Evolutionary conservation across 2,329 filamentous ascomycete species (phyloP).

Genomic region (Eurotiales sp.): DNA sequence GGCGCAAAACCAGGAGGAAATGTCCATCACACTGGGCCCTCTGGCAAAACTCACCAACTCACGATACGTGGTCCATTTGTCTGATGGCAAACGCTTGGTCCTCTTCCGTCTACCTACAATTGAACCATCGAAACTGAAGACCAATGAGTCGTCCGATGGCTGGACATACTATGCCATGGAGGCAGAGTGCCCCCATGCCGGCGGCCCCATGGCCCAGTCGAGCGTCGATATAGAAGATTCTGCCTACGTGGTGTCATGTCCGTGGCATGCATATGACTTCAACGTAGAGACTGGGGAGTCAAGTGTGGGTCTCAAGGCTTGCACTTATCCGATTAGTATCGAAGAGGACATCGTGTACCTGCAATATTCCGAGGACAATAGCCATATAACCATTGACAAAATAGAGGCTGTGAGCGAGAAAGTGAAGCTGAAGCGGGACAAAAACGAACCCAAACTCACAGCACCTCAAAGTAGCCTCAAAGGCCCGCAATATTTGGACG

Average conservation of each 20-base stretch:
- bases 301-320: constrained; percentile 46
- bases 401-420: constrained; percentile 46
- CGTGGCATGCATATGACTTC: constrained; percentile 50
- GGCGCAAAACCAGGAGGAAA: background rate
- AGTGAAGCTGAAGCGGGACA: constrained; percentile 40
- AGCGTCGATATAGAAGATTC: constrained; percentile 48
- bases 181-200: constrained; percentile 46
- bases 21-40: constrained; percentile 10
- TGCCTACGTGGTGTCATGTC: constrained; percentile 45
- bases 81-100: constrained; percentile 44
- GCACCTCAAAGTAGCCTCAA: constrained; percentile 14
- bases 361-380: constrained; percentile 26
- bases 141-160: constrained; percentile 34
- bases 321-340: constrained; percentile 43
- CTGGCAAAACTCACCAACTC: constrained; percentile 36
- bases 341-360: constrained; percentile 33
- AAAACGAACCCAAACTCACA: constrained; percentile 20
- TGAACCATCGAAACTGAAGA: constrained; percentile 25
- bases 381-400: constrained; percentile 24
- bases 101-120: constrained; percentile 45
- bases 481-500: constrained; percentile 32
- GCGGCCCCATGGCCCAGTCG: constrained; percentile 45
- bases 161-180: constrained; percentile 50
- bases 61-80: constrained; percentile 43
- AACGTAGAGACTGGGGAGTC: constrained; percentile 49